phyloP scores from a whole-genome alignment of 805 yeast genomes.

The Pichia heedii region DNA sequence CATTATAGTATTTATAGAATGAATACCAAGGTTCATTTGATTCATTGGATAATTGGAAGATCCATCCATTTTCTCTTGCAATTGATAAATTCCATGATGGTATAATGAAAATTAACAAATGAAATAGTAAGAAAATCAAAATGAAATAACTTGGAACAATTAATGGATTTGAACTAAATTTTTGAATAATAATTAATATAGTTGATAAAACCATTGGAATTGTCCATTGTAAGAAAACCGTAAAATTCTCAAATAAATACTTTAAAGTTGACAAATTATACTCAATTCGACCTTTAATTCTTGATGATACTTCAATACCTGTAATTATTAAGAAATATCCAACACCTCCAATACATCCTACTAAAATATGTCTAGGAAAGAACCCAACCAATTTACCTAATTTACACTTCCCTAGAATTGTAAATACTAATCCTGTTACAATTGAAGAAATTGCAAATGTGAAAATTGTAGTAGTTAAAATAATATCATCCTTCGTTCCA shows the following conservation, averaged over 20 bases:
- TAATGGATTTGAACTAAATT: constrained; percentile 49
- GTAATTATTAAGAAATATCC: constrained; percentile 88
- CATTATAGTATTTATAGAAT: constrained; percentile 67
- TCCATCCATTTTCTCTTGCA: constrained; percentile 77
- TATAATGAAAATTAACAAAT: constrained; percentile 50
- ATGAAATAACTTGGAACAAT: constrained; percentile 79
- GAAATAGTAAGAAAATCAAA: constrained; percentile 59
- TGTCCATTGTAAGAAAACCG: constrained; percentile 52
- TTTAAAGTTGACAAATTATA: constrained; percentile 52
- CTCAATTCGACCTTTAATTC: constrained; percentile 63
- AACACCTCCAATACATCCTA: constrained; percentile 98
- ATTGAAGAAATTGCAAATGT: constrained; percentile 78
- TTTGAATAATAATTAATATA: constrained; percentile 53
- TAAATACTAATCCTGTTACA: constrained; percentile 79
- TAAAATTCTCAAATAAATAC: constrained; percentile 33
- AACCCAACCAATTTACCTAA: constrained; percentile 87
- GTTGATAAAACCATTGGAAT: constrained; percentile 60
- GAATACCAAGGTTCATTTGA: constrained; percentile 81
- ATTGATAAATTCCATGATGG: constrained; percentile 55
- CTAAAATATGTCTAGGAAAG: constrained; percentile 91
- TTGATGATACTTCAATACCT: constrained; percentile 84
- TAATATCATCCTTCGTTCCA: constrained; percentile 44
- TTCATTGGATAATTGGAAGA: constrained; percentile 57
- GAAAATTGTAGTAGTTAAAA: constrained; percentile 58
- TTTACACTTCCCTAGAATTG: constrained; percentile 62